Conservation (phyloP, 2,329 filamentous ascomycete species). For the Colletotrichum aenigma region DNA sequence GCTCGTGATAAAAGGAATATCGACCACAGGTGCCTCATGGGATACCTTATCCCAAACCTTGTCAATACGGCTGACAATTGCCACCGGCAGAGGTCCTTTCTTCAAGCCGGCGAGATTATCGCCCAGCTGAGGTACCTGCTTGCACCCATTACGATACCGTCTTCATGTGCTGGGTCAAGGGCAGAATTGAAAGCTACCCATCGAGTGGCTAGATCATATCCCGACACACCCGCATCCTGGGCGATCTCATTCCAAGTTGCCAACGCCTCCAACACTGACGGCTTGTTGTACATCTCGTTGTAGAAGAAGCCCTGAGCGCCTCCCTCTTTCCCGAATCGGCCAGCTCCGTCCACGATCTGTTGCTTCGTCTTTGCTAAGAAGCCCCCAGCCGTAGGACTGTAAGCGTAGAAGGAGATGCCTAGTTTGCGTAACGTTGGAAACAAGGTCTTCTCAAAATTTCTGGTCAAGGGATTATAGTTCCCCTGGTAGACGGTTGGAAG, state of each 20-base stretch:
- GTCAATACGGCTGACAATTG: not conserved
- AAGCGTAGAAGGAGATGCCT: not conserved
- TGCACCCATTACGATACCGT: not conserved
- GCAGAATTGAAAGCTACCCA: not conserved
- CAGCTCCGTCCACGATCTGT: not conserved
- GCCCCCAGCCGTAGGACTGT: not conserved
- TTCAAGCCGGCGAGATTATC: not conserved
- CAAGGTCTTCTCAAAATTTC: not conserved
- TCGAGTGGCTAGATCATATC: not conserved
- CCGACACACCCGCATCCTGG: not conserved
- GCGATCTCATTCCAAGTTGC: not conserved
- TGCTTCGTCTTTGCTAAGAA: not conserved
- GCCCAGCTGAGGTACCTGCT: not conserved
- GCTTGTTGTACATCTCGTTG: not conserved
- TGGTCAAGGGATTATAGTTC: not conserved
- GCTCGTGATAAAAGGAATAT: not conserved
- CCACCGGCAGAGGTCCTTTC: not conserved
- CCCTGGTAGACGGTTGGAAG: not conserved
- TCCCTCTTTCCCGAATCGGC: not conserved
- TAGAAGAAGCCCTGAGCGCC: not conserved
- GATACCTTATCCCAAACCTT: not conserved
- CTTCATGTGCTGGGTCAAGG: not conserved
- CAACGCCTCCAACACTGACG: not conserved
- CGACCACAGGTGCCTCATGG: not conserved
- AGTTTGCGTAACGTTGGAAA: not conserved